phyloP scores from a whole-genome alignment of 2,329 filamentous ascomycete species.

The Cercospora citrullina region DNA sequence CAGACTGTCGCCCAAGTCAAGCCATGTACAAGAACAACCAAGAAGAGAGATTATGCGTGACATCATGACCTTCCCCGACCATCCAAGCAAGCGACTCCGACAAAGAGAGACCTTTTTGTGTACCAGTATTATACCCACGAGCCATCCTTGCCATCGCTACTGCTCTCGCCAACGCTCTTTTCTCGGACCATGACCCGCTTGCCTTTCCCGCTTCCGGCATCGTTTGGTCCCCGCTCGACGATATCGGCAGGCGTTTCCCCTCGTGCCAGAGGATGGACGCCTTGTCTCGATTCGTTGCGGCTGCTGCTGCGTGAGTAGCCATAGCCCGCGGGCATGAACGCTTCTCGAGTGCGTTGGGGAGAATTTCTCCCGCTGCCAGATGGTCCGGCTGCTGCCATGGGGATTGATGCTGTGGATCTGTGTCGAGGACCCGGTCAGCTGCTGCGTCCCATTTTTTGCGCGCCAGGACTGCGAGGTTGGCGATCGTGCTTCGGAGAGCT shows the following conservation, averaged over 20 bases:
- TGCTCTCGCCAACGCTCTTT: constrained; percentile 10
- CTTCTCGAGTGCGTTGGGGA: constrained; percentile 34
- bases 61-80: constrained; percentile 1
- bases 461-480: not conserved
- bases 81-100: not conserved
- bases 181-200: constrained; percentile 14
- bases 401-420: not conserved
- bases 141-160: constrained; percentile 9
- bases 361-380: constrained; percentile 29
- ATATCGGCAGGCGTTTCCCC: constrained; percentile 30
- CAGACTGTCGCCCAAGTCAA: not conserved
- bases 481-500: not conserved
- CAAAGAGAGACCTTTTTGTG: not conserved
- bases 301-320: constrained; percentile 35
- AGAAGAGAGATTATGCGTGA: constrained; percentile 8
- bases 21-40: constrained; percentile 1
- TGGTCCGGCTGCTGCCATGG: not conserved
- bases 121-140: constrained; percentile 3
- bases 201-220: not conserved
- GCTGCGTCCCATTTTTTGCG: not conserved
- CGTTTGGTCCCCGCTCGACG: constrained; percentile 9
- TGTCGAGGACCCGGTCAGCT: not conserved
- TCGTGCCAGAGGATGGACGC: constrained; percentile 28
- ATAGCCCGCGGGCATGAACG: constrained; percentile 41
- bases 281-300: constrained; percentile 9